phyloP scores from a whole-genome alignment of 2,329 filamentous ascomycete genomes.

The Sarocladium strictum region DNA sequence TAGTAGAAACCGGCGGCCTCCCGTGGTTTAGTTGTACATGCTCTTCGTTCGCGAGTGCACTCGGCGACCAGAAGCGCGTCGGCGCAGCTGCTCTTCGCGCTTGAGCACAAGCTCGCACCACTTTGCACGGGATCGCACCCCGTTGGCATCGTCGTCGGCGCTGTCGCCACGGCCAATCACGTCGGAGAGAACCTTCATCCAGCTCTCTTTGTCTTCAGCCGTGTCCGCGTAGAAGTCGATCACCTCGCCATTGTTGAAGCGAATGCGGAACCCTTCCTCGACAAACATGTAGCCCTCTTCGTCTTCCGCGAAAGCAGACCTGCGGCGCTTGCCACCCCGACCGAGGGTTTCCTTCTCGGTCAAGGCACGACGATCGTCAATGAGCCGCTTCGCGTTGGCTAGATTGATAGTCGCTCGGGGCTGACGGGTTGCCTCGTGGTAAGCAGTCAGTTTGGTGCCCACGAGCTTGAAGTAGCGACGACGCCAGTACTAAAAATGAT shows the following conservation, averaged over 20 bases:
- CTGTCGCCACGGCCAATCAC: constrained; percentile 52
- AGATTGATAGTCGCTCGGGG: constrained; percentile 96
- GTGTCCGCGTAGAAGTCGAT: constrained; percentile 98
- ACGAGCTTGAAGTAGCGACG: constrained; percentile 94
- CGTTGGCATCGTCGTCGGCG: constrained; percentile 37
- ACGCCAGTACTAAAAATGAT: constrained; percentile 75
- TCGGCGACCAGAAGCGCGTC: constrained; percentile 31
- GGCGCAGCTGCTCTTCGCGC: constrained; percentile 53
- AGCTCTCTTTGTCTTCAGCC: constrained; percentile 79
- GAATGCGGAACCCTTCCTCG: constrained; percentile 96
- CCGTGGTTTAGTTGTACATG: constrained; percentile 38
- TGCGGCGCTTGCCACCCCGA: constrained; percentile 72
- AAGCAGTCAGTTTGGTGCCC: constrained; percentile 87
- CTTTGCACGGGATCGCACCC: constrained; percentile 44
- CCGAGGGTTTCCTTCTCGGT: constrained; percentile 77
- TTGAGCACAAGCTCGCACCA: constrained; percentile 66
- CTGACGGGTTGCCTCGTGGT: constrained; percentile 91
- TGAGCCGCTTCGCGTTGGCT: constrained; percentile 83
- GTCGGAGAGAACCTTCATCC: constrained; percentile 85
- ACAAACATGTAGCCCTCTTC: constrained; percentile 99
- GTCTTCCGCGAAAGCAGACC: constrained; percentile 94
- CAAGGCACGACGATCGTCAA: constrained; percentile 82
- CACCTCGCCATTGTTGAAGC: constrained; percentile 95
- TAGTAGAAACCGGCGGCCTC: not conserved
- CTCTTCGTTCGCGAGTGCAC: constrained; percentile 55